Conservation (phyloP, 108 stramenopile species). For the Discostella stelligeroides region DNA sequence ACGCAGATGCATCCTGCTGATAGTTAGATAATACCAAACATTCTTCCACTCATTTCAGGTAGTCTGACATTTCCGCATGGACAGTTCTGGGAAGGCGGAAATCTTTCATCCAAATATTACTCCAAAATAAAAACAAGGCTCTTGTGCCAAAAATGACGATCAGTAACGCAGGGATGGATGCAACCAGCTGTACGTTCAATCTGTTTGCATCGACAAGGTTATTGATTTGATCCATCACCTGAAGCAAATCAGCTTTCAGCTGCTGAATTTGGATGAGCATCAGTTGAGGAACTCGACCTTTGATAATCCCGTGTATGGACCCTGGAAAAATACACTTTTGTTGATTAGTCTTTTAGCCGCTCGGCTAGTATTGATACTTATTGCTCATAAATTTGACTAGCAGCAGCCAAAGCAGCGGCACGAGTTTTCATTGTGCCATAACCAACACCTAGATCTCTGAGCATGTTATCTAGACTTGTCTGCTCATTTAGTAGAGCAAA, state of each 20-base stretch:
- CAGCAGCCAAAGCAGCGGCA: conserved; percentile 56
- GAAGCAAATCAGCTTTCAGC: conserved; percentile 75
- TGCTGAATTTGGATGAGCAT: conserved; percentile 86
- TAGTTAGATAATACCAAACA: conserved; percentile 58
- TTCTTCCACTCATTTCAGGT: conserved; percentile 64
- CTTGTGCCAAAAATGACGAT: conserved; percentile 65
- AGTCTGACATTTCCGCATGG: conserved; percentile 77
- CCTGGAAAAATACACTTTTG: no score
- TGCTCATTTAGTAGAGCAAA: conserved; percentile 69
- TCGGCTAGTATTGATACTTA: no score
- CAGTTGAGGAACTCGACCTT: conserved; percentile 65
- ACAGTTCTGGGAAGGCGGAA: conserved; percentile 67
- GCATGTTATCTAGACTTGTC: conserved; percentile 75
- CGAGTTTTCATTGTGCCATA: conserved; percentile 69
- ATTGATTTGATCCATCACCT: conserved; percentile 72
- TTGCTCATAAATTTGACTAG: conserved; percentile 67
- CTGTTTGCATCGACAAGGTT: conserved; percentile 74
- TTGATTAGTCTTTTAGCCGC: no score
- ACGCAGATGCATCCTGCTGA: conserved; percentile 17
- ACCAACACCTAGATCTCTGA: conserved; percentile 74
- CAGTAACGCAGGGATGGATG: conserved; percentile 72
- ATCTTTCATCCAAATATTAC: conserved; percentile 69
- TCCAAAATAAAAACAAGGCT: conserved; percentile 60
- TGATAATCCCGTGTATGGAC: conserved; percentile 58
- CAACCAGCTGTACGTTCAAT: conserved; percentile 76